Evolutionary conservation across 352 stramenopile genomes (phyloP), one percentile per base, ranked within the genome.

Genomic region (Lagenidium sp.): DNA sequence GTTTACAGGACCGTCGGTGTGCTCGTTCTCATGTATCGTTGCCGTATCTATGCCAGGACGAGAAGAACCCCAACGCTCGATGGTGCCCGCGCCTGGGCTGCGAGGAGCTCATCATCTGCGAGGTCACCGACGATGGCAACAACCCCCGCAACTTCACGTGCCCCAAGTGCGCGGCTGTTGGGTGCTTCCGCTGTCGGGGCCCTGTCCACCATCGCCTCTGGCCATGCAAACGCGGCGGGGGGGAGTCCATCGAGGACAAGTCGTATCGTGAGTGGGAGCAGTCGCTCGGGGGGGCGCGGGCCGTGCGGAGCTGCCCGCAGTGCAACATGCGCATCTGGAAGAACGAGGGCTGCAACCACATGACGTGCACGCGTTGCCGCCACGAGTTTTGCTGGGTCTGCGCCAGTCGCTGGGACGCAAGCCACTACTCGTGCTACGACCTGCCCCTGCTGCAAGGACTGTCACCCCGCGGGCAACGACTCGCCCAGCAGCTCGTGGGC

Each of bases 301-400:
- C 71, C 3, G 71, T 87, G 25, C 75, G 75, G 5, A 50, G 54
- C 7, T 85, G 75, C 49, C 75, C 75, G 8, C 56, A 66, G 15
- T 87, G 75, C 36, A 44, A 64, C 10, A 81, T 87, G 61, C 62
- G 68, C 34, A 87, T 87, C 42, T 87, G 75, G 75, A 87, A 85
- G 57, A 77, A 60, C 29, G 75, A 87, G 46, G 74, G 74, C 12
- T 75, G 65, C 50, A 84, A 84, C 43, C 74, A 87, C 58, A 87
- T 87, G 60, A 84, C 63, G 21, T 86, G 74, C 47, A 64, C 66
- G n/a, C 53, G 60, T 28, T 86, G 74, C 26, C 68, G 64, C 6
- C 63, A 67, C 36, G 54, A 86, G 46, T 87, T 77, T 44, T 87
- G 75, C 50, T 87, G 75, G 75, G 60, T 84, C 6, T 88, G 75